These are phyloP conservation scores for Pseudogymnoascus sp. DNA, from an alignment of 2,329 filamentous ascomycete species.

Conservation along the genomic window DNA sequence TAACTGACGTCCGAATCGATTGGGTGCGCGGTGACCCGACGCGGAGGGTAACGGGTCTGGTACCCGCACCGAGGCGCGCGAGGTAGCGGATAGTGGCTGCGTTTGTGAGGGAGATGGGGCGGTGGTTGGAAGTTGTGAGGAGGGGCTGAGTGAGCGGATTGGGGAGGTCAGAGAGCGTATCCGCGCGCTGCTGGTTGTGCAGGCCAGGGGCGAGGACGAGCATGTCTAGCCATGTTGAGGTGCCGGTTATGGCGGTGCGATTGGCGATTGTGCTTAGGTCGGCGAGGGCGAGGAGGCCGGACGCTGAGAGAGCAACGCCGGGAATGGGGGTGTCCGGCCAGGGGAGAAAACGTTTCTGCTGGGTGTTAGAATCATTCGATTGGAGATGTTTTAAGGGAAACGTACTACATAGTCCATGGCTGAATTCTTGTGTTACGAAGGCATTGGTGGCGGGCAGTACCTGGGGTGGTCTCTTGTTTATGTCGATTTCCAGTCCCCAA, in stretches of 20 bases:
- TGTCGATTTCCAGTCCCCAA: background rate
- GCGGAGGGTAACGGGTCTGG: slow-evolving; percentile 42
- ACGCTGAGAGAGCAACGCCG: slow-evolving; percentile 38
- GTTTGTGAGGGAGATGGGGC: slow-evolving; percentile 34
- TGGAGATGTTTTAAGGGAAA: background rate
- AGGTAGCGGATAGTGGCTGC: slow-evolving; percentile 46
- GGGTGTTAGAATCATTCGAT: background rate
- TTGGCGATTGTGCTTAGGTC: slow-evolving; percentile 48
- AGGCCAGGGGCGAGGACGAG: slow-evolving; percentile 52
- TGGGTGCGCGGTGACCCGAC: slow-evolving; percentile 33
- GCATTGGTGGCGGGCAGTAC: background rate
- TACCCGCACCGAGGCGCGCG: slow-evolving; percentile 47
- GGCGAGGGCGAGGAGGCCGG: slow-evolving; percentile 50
- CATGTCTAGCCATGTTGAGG: slow-evolving; percentile 46
- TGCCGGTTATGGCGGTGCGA: slow-evolving; percentile 48
- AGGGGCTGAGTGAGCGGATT: slow-evolving; percentile 27
- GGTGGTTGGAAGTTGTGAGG: background rate
- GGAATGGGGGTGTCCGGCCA: slow-evolving; percentile 41
- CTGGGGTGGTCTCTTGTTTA: background rate
- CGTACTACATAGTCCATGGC: background rate
- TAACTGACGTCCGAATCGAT: background rate
- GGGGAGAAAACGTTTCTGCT: background rate
- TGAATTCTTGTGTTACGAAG: background rate
- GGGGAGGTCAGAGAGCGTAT: slow-evolving; percentile 37
- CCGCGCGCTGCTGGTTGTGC: slow-evolving; percentile 51